A percentile compares a stretch with the other conserved stretches of the same genome.
Conservation (phyloP, 768 basidiomycete species). For the Myochromella boudieri region DNA sequence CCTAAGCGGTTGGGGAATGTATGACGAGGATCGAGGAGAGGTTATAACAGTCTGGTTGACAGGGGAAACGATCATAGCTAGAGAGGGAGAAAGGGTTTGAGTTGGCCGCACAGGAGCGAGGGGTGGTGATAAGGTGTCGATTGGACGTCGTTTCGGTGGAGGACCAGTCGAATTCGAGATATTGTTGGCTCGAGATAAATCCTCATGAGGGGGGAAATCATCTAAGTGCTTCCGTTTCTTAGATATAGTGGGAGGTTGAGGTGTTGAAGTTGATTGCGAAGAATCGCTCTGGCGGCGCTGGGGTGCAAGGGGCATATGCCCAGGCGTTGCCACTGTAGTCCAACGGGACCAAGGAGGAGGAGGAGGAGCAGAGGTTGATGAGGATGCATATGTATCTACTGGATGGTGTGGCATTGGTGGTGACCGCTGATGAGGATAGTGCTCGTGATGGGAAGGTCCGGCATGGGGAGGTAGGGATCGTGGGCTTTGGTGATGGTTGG, state of each 20-base stretch:
- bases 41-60: slow-evolving; percentile 39
- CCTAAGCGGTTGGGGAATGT: slow-evolving; percentile 28
- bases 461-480: slow-evolving; percentile 13
- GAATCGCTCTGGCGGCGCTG: slow-evolving; percentile 37
- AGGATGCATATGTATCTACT: slow-evolving; percentile 13
- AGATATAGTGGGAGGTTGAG: slow-evolving; percentile 36
- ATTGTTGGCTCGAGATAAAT: slow-evolving; percentile 19
- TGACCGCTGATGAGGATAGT: slow-evolving; percentile 15
- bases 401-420: slow-evolving; percentile 18
- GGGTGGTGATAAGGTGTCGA: slow-evolving; percentile 26
- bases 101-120: slow-evolving; percentile 31
- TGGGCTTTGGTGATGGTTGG: slow-evolving; percentile 20
- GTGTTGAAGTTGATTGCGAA: slow-evolving; percentile 34
- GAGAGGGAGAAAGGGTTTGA: slow-evolving; percentile 58
- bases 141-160: slow-evolving; percentile 35
- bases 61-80: slow-evolving; percentile 67
- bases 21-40: slow-evolving; percentile 32
- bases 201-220: slow-evolving; percentile 27
- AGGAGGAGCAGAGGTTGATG: slow-evolving; percentile 24
- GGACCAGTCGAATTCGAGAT: slow-evolving; percentile 25
- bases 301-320: slow-evolving; percentile 43
- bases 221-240: slow-evolving; percentile 49
- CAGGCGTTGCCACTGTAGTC: slow-evolving; percentile 46
- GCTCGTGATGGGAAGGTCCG: slow-evolving; percentile 15
- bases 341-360: slow-evolving; percentile 50